Evolutionary conservation across 805 yeast genomes (phyloP), one percentile per base, ranked within the genome.

Genomic region (Teunomyces cretensis): DNA sequence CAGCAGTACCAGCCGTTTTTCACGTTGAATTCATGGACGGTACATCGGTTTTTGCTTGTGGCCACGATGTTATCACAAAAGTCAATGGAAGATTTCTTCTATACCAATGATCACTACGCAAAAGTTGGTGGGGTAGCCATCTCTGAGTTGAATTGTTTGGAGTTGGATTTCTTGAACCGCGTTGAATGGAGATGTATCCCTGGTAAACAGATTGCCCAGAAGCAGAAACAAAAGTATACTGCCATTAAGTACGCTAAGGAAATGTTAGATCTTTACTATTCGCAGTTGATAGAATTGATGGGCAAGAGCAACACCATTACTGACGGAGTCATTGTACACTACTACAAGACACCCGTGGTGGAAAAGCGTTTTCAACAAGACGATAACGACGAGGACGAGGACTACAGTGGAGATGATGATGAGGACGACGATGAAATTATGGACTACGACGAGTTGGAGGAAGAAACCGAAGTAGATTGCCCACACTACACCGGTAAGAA

Each of bases 51-150:
- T 57, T 66, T 92, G 43, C 73, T 92, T 33, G 91, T 96, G 0
- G 94, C 96, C 1, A 90, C 96, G 0, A 87, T 95, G 48, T 81
- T 92, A 2, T 96, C 94, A 0, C 84, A 92, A 51, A 92, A 92
- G 62, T 92, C 96, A 1, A 74, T 90, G 52, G 90, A 96, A 64
- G 99, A 92, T 67, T 85, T 91, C 19, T 92, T 94, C 65, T 91
- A 94, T 66, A 89, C 97, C 12, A 92, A 91, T 64, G 78, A 84
- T 37, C 97, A 94, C 64, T 92, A 94, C 58, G 96, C 98, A 9
- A 87, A 86, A 61, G 97, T 94, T 14, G 99, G 99, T 2, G 98
- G 99, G 48, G 86, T 90, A 4, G 88, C 88, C 35, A 69, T 85
- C 39, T 76, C 82, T 47, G 97, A 90, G 60, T 71, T 91, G 53